Base-by-base conservation (phyloP, 2,329 filamentous ascomycete genomes). In the Furcasterigmium furcatum region DNA sequence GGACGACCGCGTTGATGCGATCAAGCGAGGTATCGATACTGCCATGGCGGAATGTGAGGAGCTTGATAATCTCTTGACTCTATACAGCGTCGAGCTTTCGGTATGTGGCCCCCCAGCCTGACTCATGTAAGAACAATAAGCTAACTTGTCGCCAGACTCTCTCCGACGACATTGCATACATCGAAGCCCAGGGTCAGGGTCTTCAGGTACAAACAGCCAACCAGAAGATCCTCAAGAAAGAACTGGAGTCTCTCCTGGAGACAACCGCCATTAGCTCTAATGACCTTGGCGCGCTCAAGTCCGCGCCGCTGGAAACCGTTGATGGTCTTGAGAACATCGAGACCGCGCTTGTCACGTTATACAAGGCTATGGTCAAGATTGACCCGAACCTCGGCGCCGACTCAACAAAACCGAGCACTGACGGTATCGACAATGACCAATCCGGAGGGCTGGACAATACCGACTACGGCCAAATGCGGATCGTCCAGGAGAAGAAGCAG, bases 41-140 rank as follows among this genome's bases (percentile, higher is more conserved):
- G 88, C 91, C n/a, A 91, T 99, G 57, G 80, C 85, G 18, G 94
- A 99, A 68, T 97, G 94, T 58, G 95, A 99, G 57, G 92, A 97
- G 68, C 74, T 99, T 47, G 94, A 99, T 62, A 95, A 95, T 48
- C 75, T 99, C 32, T 73, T 99, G 43, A 99, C 94, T 1, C 71
- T 99, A 27, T 99, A 99, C 65, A 89, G 88, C 39, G 94, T 97
- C 21, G 94, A 99, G 65, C 75, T 99, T 50, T 90, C 89, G 57
- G 88, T 92, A 77, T n/a, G n/a, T n/a, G 73, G 86, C 68, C 16
- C 2, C 8, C 5, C 3, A 19, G 6, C 8, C 8, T n/a, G 5
- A 16, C 16, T 2, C 3, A 4, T 29, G 7, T n/a, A 22, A 14
- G 10, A 25, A 21, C 10, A 2, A 13, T 19, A 9, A 27, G 36